These are phyloP conservation scores for Suhomyces chickasaworum DNA, from an alignment of 1,139 yeast genomes.

Conservation along the genomic window DNA sequence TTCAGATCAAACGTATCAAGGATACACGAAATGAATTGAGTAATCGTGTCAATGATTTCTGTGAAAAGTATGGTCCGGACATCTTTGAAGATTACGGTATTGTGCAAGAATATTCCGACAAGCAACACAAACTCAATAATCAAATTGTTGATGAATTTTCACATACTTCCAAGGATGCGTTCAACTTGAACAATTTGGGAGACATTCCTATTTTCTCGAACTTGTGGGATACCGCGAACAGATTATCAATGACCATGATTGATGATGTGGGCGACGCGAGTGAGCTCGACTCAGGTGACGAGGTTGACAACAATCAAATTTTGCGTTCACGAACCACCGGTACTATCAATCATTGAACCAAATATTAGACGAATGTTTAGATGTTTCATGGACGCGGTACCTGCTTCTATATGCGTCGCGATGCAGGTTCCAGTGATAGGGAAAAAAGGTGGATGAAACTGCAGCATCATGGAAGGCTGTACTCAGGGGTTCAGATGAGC, in stretches of 20 bases:
- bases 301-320: not conserved
- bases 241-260: slow-evolving; percentile 3
- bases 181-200: slow-evolving; percentile 27
- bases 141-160: slow-evolving; percentile 8
- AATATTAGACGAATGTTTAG: not conserved
- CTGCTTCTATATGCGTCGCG: slow-evolving; percentile 4
- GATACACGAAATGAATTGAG: slow-evolving; percentile 56
- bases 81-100: slow-evolving; percentile 65
- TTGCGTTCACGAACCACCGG: not conserved
- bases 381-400: slow-evolving; percentile 1
- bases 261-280: slow-evolving; percentile 4
- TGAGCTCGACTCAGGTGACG: not conserved
- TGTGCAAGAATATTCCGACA: slow-evolving; percentile 30
- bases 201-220: slow-evolving; percentile 40
- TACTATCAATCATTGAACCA: not conserved
- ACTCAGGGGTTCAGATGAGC: not conserved
- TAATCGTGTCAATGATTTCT: slow-evolving; percentile 61
- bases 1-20: slow-evolving; percentile 55
- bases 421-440: not conserved
- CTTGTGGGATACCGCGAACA: slow-evolving; percentile 18
- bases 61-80: slow-evolving; percentile 74
- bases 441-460: not conserved
- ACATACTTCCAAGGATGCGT: slow-evolving; percentile 15
- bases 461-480: not conserved
- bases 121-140: slow-evolving; percentile 17